Base-by-base conservation (phyloP, 306 rosid species). In the Acacia acuminata region DNA sequence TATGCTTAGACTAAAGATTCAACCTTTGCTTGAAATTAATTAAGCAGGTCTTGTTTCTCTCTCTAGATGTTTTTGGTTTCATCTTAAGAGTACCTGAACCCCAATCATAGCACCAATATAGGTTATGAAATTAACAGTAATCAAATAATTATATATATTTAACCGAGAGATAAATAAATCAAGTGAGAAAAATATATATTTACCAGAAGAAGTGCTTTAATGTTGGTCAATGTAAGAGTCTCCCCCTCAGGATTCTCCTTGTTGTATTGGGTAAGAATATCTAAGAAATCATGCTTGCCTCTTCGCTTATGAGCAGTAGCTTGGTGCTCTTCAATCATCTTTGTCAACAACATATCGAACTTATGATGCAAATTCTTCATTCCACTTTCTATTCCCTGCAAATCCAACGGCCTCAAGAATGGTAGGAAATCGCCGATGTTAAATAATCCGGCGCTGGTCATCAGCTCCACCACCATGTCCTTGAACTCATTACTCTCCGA, bases 391-490 rank as follows among this genome's bases (percentile, higher is more conserved):
- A 84, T 76, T 4, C 87, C 84, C 22, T 80, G 87, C 71, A 85
- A 27, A 55, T 85, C 85, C 78, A 85, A 13, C 76, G 84, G 55
- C 2, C 73, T 61, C 20, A 85, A 47, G 13, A 64, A 71, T 0
- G 87, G 84, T 10, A 85, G 51, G 19, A 85, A 85, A 64, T 85
- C 87, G 0, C 87, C 87, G 1, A 85, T 81, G 66, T 85, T 85
- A 19, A 85, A 77, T 10, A 27, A 64, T 15, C 85, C 87, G 1
- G 87, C 84, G 7, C 64, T 50, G 0, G 85, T 85, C 87, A 85
- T 81, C 5, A 81, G 79, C 67, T 85, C 87, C 36, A 85, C 87
- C 43, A 85, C 87, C 87, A 85, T 85, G 65, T 85, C 87, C 82
- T 85, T 85, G 9, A 85, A 85, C 82, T 85, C 87, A 32, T 81